A percentile compares a stretch with the other conserved stretches of the same genome.
Conservation (phyloP, 495 filamentous ascomycete genomes). For the Xylaria bambusicola region DNA sequence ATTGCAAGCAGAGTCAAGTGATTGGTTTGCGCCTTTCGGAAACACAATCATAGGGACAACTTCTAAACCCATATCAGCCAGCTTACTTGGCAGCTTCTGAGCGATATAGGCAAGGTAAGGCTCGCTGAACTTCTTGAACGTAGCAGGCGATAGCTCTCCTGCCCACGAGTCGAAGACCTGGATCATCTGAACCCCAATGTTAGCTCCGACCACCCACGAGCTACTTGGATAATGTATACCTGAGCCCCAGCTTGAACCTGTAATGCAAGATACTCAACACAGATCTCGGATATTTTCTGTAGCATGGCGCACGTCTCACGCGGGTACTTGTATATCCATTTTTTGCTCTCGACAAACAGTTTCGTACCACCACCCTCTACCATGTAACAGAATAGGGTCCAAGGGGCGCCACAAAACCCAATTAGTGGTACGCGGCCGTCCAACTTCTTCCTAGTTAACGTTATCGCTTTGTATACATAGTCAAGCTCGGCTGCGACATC, state of each 20-base stretch:
- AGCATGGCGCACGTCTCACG: conserved; percentile 76
- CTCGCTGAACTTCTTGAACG: conserved; percentile 80
- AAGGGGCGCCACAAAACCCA: conserved; percentile 97
- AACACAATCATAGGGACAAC: conserved; percentile 98
- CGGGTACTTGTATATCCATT: conserved; percentile 91
- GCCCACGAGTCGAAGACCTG: conserved; percentile 99
- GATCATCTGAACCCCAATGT: conserved; percentile 59
- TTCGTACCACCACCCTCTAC: conserved; percentile 95
- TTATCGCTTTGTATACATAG: conserved; percentile 95
- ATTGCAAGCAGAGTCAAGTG: conserved; percentile 81
- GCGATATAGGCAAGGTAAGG: conserved; percentile 87
- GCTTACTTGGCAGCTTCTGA: conserved; percentile 66
- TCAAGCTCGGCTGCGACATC: conserved; percentile 81
- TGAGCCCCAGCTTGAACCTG: conserved; percentile 92
- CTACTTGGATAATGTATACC: conserved; percentile 37
- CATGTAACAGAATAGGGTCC: conserved; percentile 98
- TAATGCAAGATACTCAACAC: conserved; percentile 88
- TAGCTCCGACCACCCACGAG: background rate
- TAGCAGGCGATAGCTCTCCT: conserved; percentile 80
- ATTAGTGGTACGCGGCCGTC: conserved; percentile 86
- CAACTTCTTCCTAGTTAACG: conserved; percentile 84
- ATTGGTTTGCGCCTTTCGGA: conserved; percentile 99
- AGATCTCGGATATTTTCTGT: conserved; percentile 87
- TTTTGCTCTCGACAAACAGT: conserved; percentile 87
- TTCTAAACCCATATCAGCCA: conserved; percentile 72